Percentiles rank a stretch among this genome's conserved stretches.
Evolutionary conservation across 2,329 filamentous ascomycete genomes (phyloP).

Genomic region (Dichotomopilus funicola): DNA sequence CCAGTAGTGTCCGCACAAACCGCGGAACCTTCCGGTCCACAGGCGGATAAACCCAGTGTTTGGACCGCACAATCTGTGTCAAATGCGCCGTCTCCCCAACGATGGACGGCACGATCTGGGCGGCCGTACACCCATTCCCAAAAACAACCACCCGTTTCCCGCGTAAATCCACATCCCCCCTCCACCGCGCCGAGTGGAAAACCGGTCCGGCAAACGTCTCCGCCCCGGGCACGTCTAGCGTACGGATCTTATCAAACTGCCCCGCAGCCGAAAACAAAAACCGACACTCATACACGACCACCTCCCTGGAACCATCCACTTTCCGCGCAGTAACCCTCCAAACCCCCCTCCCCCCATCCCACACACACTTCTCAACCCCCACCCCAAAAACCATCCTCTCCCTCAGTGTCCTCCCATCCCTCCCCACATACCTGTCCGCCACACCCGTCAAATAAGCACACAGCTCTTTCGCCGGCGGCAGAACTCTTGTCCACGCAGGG

Average conservation of each 20-base stretch:
- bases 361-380: constrained; percentile 34
- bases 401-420: constrained; percentile 18
- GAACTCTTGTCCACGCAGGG: constrained; percentile 52
- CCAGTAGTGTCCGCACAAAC: constrained; percentile 32
- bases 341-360: constrained; percentile 30
- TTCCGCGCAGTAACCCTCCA: constrained; percentile 33
- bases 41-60: constrained; percentile 37
- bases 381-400: constrained; percentile 35
- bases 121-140: constrained; percentile 32
- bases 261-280: constrained; percentile 35
- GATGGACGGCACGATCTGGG: constrained; percentile 32
- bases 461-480: constrained; percentile 51
- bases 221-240: constrained; percentile 28
- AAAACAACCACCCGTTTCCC: constrained; percentile 31
- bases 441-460: constrained; percentile 48
- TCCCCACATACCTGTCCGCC: constrained; percentile 38
- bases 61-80: constrained; percentile 37
- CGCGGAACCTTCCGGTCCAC: constrained; percentile 22
- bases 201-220: constrained; percentile 28
- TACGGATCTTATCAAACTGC: constrained; percentile 29
- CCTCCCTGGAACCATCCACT: too few relatives aligned
- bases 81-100: constrained; percentile 30
- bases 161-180: constrained; percentile 18
- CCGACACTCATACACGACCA: constrained; percentile 32
- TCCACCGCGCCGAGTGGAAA: constrained; percentile 31